Percentiles rank a stretch among this genome's conserved stretches.
Conservation (phyloP, 768 basidiomycete species). For the Kwoniella bestiolae region DNA sequence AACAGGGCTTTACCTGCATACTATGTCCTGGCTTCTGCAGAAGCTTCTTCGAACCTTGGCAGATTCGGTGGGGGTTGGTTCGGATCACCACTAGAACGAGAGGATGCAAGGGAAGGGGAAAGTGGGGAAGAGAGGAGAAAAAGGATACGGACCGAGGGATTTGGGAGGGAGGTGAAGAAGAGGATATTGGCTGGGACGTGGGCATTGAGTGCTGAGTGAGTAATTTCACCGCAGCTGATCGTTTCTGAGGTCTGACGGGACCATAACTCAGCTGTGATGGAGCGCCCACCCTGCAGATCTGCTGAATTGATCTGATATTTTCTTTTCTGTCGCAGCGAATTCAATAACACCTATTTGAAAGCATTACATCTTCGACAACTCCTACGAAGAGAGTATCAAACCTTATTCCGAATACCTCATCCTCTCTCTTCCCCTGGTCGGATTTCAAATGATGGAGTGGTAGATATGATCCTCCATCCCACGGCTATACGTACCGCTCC, state of each 20-base stretch:
- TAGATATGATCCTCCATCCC: slow-evolving; percentile 85
- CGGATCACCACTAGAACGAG: slow-evolving; percentile 62
- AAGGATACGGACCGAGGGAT: slow-evolving; percentile 64
- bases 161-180: slow-evolving; percentile 83
- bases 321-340: no score
- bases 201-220: slow-evolving; percentile 87
- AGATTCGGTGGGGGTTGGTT: slow-evolving; percentile 86
- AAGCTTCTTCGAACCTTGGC: slow-evolving; percentile 89
- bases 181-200: slow-evolving; percentile 88
- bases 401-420: slow-evolving; percentile 68
- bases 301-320: background rate
- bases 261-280: no score
- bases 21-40: slow-evolving; percentile 92
- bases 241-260: no score
- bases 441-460: slow-evolving; percentile 49
- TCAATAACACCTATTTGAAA: slow-evolving; percentile 95
- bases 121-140: slow-evolving; percentile 51
- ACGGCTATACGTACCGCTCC: slow-evolving; percentile 88
- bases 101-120: slow-evolving; percentile 60
- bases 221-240: background rate
- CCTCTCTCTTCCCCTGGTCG: slow-evolving; percentile 48
- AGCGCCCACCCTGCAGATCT: no score
- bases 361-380: slow-evolving; percentile 78
- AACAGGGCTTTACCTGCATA: slow-evolving; percentile 84
- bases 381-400: slow-evolving; percentile 74